Percentiles rank a stretch among this genome's conserved stretches.
Conservation (phyloP, 73 alveolate species). For the Halteria grandinella region DNA sequence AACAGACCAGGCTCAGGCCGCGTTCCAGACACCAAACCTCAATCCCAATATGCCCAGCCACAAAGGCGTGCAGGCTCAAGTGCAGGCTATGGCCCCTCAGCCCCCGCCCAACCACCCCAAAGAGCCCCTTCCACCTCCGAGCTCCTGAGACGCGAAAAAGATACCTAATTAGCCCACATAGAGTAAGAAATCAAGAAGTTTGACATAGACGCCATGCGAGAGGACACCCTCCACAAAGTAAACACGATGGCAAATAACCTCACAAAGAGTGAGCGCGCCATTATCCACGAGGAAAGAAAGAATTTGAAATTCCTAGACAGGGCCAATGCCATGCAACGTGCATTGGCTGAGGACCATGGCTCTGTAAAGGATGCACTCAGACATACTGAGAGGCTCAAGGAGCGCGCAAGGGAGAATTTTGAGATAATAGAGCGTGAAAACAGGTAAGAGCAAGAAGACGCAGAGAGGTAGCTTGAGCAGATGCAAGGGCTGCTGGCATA, state of each 20-base stretch:
- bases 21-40: not conserved
- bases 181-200: not conserved
- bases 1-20: conserved; percentile 4
- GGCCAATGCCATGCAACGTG: not conserved
- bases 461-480: not conserved
- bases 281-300: conserved; percentile 9
- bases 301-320: conserved; percentile 8
- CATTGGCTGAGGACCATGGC: conserved; percentile 5
- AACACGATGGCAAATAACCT: conserved; percentile 2
- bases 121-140: no score
- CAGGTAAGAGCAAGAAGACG: conserved; percentile 1
- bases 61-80: no score
- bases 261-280: not conserved
- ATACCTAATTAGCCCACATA: not conserved
- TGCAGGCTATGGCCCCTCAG: no score
- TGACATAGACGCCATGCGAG: conserved; percentile 14
- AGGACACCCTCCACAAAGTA: not conserved
- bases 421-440: conserved; percentile 4
- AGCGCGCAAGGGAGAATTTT: conserved; percentile 14
- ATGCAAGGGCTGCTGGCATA: not conserved
- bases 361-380: not conserved
- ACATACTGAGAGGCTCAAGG: not conserved
- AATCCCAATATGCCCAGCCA: not conserved
- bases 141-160: conserved; percentile 11
- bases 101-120: no score